Evolutionary conservation across 495 filamentous ascomycete genomes (phyloP).

Genomic region (Chaetomium tenue): DNA sequence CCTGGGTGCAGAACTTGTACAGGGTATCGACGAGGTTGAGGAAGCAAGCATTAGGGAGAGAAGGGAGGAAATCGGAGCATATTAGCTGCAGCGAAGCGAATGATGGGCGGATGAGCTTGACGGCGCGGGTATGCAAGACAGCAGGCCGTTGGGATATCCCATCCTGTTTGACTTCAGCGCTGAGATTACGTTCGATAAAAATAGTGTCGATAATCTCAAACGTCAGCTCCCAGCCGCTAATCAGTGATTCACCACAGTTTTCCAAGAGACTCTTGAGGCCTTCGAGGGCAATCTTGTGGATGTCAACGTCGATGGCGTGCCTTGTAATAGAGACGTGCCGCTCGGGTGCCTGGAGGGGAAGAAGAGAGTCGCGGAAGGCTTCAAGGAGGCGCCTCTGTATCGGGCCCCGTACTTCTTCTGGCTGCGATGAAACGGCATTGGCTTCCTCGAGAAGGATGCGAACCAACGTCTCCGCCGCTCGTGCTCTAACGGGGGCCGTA

Average conservation of each 20-base stretch:
- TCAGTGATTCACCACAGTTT: slow-evolving; percentile 79
- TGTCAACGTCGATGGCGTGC: slow-evolving; percentile 65
- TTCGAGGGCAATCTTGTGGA: slow-evolving; percentile 80
- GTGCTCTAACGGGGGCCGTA: slow-evolving; percentile 61
- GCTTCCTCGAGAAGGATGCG: slow-evolving; percentile 67
- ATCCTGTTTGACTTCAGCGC: slow-evolving; percentile 28
- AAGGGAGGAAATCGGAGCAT: slow-evolving; percentile 86
- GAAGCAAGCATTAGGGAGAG: slow-evolving; percentile 74
- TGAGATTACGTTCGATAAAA: slow-evolving; percentile 54
- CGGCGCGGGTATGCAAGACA: slow-evolving; percentile 56
- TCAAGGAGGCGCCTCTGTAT: slow-evolving; percentile 71
- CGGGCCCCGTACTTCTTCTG: slow-evolving; percentile 50
- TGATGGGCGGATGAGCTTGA: slow-evolving; percentile 73
- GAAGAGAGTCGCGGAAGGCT: slow-evolving; percentile 60
- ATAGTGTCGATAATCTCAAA: slow-evolving; percentile 85
- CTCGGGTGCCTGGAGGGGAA: slow-evolving; percentile 44
- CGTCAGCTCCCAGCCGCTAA: slow-evolving; percentile 76
- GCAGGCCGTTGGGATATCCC: slow-evolving; percentile 23
- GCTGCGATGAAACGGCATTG: slow-evolving; percentile 47
- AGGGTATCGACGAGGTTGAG: slow-evolving; percentile 84
- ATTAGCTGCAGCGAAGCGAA: slow-evolving; percentile 89
- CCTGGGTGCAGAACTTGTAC: slow-evolving; percentile 79
- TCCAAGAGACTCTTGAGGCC: slow-evolving; percentile 79
- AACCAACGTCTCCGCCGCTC: slow-evolving; percentile 71
- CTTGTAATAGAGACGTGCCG: slow-evolving; percentile 51